phyloP scores from a whole-genome alignment of 345 rosid species.

The Salix caprea region DNA sequence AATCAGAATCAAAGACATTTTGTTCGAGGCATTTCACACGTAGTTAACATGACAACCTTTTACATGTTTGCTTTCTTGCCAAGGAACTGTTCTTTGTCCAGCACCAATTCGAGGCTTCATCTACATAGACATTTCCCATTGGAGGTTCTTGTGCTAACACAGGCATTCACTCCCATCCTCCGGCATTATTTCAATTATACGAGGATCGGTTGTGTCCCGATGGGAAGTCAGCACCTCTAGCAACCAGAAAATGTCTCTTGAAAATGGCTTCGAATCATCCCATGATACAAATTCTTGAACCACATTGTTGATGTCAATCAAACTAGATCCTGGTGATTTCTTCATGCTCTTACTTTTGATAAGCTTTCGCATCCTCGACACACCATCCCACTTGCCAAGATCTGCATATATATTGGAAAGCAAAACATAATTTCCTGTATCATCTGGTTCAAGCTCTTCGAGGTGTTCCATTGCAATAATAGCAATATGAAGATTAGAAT shows the following conservation, averaged over 20 bases:
- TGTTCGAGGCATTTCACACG: no score
- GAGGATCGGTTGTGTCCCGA: constrained; percentile 7
- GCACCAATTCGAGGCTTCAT: background rate
- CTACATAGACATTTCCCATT: background rate
- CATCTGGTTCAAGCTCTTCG: constrained; percentile 51
- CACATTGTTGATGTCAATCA: constrained; percentile 45
- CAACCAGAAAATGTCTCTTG: constrained; percentile 32
- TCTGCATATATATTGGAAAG: constrained; percentile 58
- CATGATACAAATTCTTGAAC: constrained; percentile 56
- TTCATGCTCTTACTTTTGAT: constrained; percentile 41
- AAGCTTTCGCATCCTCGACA: constrained; percentile 39
- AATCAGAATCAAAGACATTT: no score
- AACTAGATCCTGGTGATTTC: constrained; percentile 56
- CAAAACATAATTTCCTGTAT: constrained; percentile 49
- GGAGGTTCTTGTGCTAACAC: background rate
- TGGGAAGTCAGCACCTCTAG: constrained; percentile 35
- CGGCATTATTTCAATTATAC: background rate
- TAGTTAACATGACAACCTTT: no score
- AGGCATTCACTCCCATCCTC: constrained; percentile 5
- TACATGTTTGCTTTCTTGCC: no score
- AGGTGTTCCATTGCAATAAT: constrained; percentile 39
- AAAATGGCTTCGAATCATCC: constrained; percentile 42
- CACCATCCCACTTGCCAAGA: constrained; percentile 48
- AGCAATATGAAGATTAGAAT: constrained; percentile 16
- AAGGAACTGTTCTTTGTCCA: no score